Evolutionary conservation across 768 basidiomycete species (phyloP), one percentile per base, ranked within the genome.

Genomic region (Boletus fagicola): DNA sequence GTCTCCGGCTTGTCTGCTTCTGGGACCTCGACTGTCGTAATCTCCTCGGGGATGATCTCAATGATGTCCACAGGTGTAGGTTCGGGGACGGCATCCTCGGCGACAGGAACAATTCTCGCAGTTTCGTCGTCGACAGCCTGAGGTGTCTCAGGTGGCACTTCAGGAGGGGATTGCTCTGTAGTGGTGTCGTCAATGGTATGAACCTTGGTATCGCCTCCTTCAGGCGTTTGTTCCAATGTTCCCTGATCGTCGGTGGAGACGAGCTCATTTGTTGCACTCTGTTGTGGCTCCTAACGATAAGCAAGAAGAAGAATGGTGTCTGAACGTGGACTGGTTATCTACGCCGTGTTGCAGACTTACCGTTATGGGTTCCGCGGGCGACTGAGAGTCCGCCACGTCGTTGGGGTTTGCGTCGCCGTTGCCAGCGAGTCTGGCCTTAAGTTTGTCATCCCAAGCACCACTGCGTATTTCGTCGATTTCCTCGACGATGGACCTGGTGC

Each of bases 391-490:
- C 5, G 45, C 49, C 42, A 51, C 33, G 24, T 61, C 60, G 49
- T 4, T 20, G 13, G 51, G 18, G 70, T 11, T 52, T 13, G 49
- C 38, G 39, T 40, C 11, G 45, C 33, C 54, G 50, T 54, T 59
- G 24, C 36, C 49, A 31, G 35, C 65, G 65, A 75, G 67, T 60
- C 77, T 62, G 55, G 67, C 65, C 58, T 64, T 72, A 18, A 87
- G 80, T 62, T 73, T 74, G 49, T 77, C 75, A 63, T 89, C 87
- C 82, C 85, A 84, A 51, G 73, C 71, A 1, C 91, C 90, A 13
- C 79, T 75, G 28, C 86, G 84, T 58, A 94, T 88, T 2, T 84
- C 83, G 49, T 90, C 83, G 45, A 94, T 90, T 72, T 95, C 93
- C 4, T 79, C 73, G 20, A 86, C 78, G 15, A 94, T 76, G 35